Evolutionary conservation across 2,329 filamentous ascomycete genomes (phyloP).

Genomic region (Paraconiothyrium brasiliense): DNA sequence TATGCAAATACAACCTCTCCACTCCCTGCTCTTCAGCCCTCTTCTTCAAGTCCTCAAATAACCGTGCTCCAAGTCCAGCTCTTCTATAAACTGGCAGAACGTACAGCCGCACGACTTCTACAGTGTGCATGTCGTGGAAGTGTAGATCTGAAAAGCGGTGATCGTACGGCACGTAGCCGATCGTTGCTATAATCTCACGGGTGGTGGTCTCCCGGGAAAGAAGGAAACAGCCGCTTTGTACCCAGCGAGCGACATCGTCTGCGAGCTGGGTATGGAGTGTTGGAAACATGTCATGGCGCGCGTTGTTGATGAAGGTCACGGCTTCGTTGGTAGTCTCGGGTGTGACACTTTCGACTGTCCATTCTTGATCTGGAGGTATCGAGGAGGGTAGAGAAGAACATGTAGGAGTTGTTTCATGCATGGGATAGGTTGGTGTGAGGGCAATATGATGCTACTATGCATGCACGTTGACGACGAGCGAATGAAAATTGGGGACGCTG

Average conservation of each 20-base stretch:
- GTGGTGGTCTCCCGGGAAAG: neutral
- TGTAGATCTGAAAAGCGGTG: neutral
- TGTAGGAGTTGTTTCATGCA: neutral
- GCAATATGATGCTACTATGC: neutral
- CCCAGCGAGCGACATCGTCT: neutral
- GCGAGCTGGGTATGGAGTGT: neutral
- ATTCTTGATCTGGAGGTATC: neutral
- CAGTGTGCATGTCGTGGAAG: neutral
- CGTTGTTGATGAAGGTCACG: neutral
- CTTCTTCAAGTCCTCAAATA: neutral
- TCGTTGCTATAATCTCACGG: neutral
- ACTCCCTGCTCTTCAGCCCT: neutral
- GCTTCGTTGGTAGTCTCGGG: neutral
- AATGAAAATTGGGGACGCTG: neutral
- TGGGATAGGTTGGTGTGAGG: neutral
- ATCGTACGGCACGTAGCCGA: slow-evolving; percentile 4
- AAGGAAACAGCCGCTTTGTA: neutral
- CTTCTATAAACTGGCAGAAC: neutral
- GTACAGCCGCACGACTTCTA: slow-evolving; percentile 1
- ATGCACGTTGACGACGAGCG: neutral
- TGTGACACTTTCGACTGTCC: neutral
- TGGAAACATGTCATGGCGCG: slow-evolving; percentile 4
- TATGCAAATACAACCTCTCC: slow-evolving; percentile 2
- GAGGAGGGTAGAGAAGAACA: neutral
- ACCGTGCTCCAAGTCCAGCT: neutral